phyloP scores from a whole-genome alignment of 768 basidiomycete genomes.

The Leucocoprinus birnbaumii region DNA sequence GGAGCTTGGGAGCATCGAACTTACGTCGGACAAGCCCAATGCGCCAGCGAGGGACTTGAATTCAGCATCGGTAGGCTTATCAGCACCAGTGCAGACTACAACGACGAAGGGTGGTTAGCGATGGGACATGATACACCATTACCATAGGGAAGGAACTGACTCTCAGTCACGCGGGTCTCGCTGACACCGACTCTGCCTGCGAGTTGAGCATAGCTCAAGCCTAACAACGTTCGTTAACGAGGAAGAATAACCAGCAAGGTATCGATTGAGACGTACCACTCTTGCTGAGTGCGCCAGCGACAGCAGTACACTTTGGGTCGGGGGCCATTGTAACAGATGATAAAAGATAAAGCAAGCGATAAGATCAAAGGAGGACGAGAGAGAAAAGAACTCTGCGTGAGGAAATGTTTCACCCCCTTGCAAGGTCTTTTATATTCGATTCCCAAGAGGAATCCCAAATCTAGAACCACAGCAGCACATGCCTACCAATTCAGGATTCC shows the following conservation, averaged over 20 bases:
- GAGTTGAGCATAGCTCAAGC: slow-evolving; percentile 44
- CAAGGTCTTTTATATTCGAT: not conserved
- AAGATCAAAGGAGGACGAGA: not conserved
- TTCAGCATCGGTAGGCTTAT: slow-evolving; percentile 42
- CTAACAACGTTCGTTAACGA: too few species aligned
- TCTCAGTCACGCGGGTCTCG: slow-evolving; percentile 48
- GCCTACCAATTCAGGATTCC: not conserved
- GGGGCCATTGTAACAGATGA: slow-evolving; percentile 37
- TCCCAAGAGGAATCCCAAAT: not conserved
- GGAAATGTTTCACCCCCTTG: too few species aligned
- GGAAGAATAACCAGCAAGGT: not conserved
- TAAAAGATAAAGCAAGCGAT: slow-evolving; percentile 1
- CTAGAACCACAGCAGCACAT: not conserved
- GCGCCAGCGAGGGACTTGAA: slow-evolving; percentile 44
- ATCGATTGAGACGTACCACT: slow-evolving; percentile 38
- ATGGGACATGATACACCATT: too few species aligned
- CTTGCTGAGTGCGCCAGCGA: slow-evolving; percentile 46
- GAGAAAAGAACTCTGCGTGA: not conserved
- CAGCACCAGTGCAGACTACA: slow-evolving; percentile 46
- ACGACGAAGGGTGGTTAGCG: not conserved
- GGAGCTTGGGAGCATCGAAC: not conserved
- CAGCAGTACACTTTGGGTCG: slow-evolving; percentile 55
- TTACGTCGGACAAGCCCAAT: slow-evolving; percentile 33
- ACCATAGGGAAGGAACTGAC: too few species aligned
- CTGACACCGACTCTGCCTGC: slow-evolving; percentile 38